Evolutionary conservation across 2,329 filamentous ascomycete species (phyloP).

Genomic region (Aspergillus candidus): DNA sequence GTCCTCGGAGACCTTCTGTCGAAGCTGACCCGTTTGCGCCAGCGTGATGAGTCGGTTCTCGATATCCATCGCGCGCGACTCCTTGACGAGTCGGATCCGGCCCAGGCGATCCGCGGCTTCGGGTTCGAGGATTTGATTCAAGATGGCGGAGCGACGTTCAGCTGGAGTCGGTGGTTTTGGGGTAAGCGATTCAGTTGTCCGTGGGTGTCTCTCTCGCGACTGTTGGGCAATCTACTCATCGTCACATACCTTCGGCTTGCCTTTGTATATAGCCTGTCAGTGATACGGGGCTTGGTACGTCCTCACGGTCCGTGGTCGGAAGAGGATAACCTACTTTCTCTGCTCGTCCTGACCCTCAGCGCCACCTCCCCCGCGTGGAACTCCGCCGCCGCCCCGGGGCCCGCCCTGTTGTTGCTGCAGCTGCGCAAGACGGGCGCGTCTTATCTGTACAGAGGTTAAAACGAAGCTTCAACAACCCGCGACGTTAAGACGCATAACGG

Average conservation of each 20-base stretch:
- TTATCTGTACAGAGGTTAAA: constrained; percentile 55
- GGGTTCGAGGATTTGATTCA: constrained; percentile 89
- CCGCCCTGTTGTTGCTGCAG: constrained; percentile 71
- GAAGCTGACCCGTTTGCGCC: constrained; percentile 78
- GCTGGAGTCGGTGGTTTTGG: constrained; percentile 12
- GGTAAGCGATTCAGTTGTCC: constrained; percentile 3
- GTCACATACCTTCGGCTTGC: constrained; percentile 17
- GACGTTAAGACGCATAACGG: neutral
- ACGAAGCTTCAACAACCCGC: neutral
- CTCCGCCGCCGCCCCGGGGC: constrained; percentile 18
- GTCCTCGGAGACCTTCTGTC: constrained; percentile 80
- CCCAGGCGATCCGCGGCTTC: constrained; percentile 88
- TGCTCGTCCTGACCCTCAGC: constrained; percentile 58
- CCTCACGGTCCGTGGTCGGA: too few species aligned
- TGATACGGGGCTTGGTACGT: too few species aligned
- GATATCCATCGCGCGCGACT: constrained; percentile 78
- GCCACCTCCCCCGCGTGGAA: constrained; percentile 35
- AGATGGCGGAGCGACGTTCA: constrained; percentile 48
- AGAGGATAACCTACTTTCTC: constrained; percentile 49
- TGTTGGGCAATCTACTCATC: neutral
- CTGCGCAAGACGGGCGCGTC: constrained; percentile 87
- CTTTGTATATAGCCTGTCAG: too few species aligned
- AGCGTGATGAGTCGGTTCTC: constrained; percentile 92
- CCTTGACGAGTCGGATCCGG: constrained; percentile 93
- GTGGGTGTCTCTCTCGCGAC: neutral